Percentiles rank a stretch among this genome's conserved stretches.
phyloP scores from a whole-genome alignment of 768 basidiomycete species.

The Amanita muscaria region DNA sequence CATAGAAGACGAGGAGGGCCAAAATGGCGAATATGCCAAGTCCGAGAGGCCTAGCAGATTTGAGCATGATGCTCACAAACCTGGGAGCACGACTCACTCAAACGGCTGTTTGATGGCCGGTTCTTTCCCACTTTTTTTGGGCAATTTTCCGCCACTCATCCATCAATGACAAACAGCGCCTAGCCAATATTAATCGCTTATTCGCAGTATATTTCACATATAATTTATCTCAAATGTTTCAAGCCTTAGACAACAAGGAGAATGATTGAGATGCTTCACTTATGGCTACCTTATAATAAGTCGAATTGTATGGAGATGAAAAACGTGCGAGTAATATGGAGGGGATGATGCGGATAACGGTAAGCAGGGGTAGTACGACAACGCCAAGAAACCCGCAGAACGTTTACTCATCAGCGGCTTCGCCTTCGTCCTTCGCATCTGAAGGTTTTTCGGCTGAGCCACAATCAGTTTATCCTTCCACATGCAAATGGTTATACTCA shows the following conservation, averaged over 20 bases:
- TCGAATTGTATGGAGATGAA: slow-evolving; percentile 8
- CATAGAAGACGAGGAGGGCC: slow-evolving; percentile 24
- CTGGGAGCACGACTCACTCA: not conserved
- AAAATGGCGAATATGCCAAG: slow-evolving; percentile 5
- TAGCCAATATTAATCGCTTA: slow-evolving; percentile 1
- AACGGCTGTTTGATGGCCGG: not conserved
- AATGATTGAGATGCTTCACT: slow-evolving; percentile 1
- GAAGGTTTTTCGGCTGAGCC: slow-evolving; percentile 53
- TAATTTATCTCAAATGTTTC: slow-evolving; percentile 6
- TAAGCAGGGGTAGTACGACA: slow-evolving; percentile 10
- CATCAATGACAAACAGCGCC: too few species aligned
- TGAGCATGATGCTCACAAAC: slow-evolving; percentile 12
- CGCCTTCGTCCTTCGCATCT: slow-evolving; percentile 64
- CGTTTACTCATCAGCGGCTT: slow-evolving; percentile 59
- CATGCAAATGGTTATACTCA: slow-evolving; percentile 36
- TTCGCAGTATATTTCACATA: slow-evolving; percentile 4
- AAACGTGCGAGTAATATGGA: slow-evolving; percentile 10
- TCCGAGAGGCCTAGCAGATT: not conserved
- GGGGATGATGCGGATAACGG: slow-evolving; percentile 16
- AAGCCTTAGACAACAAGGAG: not conserved
- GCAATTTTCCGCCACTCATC: too few species aligned
- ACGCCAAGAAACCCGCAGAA: slow-evolving; percentile 15
- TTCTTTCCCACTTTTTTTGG: not conserved
- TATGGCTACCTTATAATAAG: slow-evolving; percentile 11
- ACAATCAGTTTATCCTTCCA: slow-evolving; percentile 7